Conservation (phyloP, 108 stramenopile genomes). For the Cyclotella cryptica region DNA sequence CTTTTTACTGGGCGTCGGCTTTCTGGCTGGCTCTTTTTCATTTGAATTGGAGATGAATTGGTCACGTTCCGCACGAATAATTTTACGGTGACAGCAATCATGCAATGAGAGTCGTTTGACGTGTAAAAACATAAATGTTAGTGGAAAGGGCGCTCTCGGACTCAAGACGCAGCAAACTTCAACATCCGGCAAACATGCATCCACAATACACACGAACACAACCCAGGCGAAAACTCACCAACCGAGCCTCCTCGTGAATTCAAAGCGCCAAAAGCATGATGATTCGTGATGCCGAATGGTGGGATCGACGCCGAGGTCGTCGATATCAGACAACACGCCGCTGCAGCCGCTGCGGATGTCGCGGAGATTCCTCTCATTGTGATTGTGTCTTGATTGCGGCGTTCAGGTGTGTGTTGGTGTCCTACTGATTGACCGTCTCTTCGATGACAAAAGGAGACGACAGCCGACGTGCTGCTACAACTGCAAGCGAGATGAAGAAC, state of each 20-base stretch:
- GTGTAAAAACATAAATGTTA: no score
- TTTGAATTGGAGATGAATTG: neutral
- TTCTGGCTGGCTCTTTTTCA: conserved; percentile 21
- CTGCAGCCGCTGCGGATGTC: conserved; percentile 18
- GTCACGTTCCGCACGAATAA: neutral
- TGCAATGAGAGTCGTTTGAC: neutral
- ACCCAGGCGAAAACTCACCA: conserved; percentile 24
- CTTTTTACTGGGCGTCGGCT: conserved; percentile 33
- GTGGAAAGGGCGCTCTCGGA: no score
- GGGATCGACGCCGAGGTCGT: conserved; percentile 16
- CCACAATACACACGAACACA: neutral
- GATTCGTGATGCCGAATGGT: conserved; percentile 12
- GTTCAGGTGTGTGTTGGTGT: no score
- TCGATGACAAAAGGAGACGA: no score
- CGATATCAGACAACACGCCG: conserved; percentile 17
- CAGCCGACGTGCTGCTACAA: no score
- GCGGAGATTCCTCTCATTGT: no score
- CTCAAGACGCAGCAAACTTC: no score
- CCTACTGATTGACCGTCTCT: no score
- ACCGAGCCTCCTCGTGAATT: conserved; percentile 42
- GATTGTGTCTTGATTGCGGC: no score
- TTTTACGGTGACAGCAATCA: conserved; percentile 4
- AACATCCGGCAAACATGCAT: neutral
- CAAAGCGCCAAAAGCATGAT: conserved; percentile 37
- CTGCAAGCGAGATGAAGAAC: no score